Evolutionary conservation across 2,329 filamentous ascomycete species (phyloP).

Genomic region (Hypocreales sp.): DNA sequence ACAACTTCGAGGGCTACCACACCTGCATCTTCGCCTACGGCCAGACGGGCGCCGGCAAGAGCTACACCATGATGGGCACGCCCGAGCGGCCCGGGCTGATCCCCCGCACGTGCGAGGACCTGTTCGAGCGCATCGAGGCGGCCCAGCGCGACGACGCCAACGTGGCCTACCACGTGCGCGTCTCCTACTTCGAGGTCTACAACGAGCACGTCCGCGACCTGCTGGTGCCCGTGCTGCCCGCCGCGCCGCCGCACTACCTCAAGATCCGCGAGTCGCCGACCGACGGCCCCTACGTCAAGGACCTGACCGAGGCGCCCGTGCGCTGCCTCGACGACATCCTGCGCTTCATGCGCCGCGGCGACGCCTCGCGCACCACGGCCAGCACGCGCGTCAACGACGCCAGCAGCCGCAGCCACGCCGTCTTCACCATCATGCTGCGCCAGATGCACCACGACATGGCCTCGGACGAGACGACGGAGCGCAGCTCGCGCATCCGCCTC

Average conservation of each 20-base stretch:
- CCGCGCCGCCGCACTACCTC: slow-evolving; percentile 74
- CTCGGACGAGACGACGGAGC: slow-evolving; percentile 94
- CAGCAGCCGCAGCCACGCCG: slow-evolving; percentile 86
- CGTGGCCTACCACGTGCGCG: slow-evolving; percentile 91
- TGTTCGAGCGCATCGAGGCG: slow-evolving; percentile 83
- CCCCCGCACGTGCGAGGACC: slow-evolving; percentile 84
- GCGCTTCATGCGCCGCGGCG: slow-evolving; percentile 79
- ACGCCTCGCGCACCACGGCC: slow-evolving; percentile 73
- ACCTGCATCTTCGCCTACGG: slow-evolving; percentile 99
- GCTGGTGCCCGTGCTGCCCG: slow-evolving; percentile 55
- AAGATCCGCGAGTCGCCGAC: slow-evolving; percentile 93
- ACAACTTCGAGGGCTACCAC: slow-evolving; percentile 98
- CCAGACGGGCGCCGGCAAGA: slow-evolving; percentile 94
- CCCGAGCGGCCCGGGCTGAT: slow-evolving; percentile 80
- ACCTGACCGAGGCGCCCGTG: slow-evolving; percentile 84
- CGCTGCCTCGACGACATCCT: slow-evolving; percentile 77
- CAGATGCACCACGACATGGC: slow-evolving; percentile 96
- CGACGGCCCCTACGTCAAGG: slow-evolving; percentile 93
- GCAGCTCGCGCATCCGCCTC: slow-evolving; percentile 81
- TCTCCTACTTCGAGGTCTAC: slow-evolving; percentile 98
- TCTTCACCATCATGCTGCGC: slow-evolving; percentile 96
- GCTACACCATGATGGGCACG: slow-evolving; percentile 95
- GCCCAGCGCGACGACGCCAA: slow-evolving; percentile 66
- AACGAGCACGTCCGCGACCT: slow-evolving; percentile 97
- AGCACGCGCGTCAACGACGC: slow-evolving; percentile 99